Evolutionary conservation across 1,284 basidiomycete species (phyloP).

Genomic region (Ceratobasidium theobromae): DNA sequence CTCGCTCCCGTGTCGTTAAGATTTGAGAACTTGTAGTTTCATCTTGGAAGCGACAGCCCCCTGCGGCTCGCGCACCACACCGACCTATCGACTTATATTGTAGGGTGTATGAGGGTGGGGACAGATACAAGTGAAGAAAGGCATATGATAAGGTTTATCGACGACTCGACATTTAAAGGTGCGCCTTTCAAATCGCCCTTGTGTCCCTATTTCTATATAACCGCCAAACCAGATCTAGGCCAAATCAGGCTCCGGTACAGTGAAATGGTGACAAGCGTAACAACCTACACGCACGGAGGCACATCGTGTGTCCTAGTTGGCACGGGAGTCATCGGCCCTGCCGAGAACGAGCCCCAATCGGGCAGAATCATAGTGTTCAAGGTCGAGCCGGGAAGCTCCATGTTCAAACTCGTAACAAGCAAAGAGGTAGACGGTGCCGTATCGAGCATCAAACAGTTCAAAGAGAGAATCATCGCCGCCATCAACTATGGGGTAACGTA

Average conservation of each 20-base stretch:
- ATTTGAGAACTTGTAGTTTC: conserved; percentile 51
- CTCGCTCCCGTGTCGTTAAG: not conserved
- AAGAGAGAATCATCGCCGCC: conserved; percentile 59
- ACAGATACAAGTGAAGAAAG: conserved; percentile 55
- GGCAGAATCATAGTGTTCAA: conserved; percentile 43
- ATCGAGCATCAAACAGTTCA: conserved; percentile 42
- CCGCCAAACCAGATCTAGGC: not conserved
- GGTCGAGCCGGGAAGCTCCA: conserved; percentile 35
- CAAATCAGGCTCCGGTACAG: not conserved
- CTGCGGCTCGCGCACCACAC: conserved; percentile 62
- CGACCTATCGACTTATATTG: conserved; percentile 58
- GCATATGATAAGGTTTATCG: conserved; percentile 56
- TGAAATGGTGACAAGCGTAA: not conserved
- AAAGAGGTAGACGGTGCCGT: conserved; percentile 41
- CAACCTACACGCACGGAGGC: not conserved
- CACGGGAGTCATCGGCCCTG: conserved; percentile 31
- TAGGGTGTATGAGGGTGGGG: conserved; percentile 56
- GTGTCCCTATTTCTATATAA: not conserved
- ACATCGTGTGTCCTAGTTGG: not conserved
- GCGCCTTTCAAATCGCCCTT: conserved; percentile 47
- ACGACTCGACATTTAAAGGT: conserved; percentile 68
- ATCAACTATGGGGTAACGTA: conserved; percentile 71
- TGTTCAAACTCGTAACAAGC: conserved; percentile 35
- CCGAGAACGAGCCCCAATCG: conserved; percentile 40
- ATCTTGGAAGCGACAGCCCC: conserved; percentile 68